These are phyloP conservation scores for Trypanosoma melophagium DNA, from an alignment of 208 protist genomes.

Conservation along the genomic window DNA sequence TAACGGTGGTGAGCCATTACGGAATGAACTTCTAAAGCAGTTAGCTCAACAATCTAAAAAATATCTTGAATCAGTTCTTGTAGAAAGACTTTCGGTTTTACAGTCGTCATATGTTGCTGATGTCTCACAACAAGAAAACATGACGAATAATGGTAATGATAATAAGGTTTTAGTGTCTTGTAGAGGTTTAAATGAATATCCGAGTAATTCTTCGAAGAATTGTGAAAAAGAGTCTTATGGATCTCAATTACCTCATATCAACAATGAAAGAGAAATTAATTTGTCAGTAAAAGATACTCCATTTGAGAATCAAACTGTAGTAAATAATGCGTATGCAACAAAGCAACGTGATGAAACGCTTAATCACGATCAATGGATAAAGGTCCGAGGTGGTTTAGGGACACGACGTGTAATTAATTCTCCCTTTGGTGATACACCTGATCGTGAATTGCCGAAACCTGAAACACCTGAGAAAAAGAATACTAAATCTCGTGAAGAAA, in stretches of 20 bases:
- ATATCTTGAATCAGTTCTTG: slow-evolving; percentile 72
- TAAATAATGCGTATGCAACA: background rate
- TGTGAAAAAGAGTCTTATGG: too few species aligned
- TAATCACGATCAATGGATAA: slow-evolving; percentile 27
- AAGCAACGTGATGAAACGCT: slow-evolving; percentile 23
- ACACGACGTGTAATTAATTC: background rate
- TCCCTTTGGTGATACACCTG: slow-evolving; percentile 18
- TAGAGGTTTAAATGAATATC: too few species aligned
- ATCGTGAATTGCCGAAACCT: background rate
- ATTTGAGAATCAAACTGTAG: too few species aligned
- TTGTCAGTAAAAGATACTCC: too few species aligned
- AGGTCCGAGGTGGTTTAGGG: slow-evolving; percentile 3
- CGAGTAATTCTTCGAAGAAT: too few species aligned
- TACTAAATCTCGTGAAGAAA: background rate
- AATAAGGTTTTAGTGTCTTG: too few species aligned
- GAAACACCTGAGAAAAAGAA: slow-evolving; percentile 1
- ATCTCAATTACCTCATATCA: too few species aligned
- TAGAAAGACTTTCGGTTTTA: slow-evolving; percentile 51
- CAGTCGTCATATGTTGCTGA: slow-evolving; percentile 18
- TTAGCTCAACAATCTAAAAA: slow-evolving; percentile 67
- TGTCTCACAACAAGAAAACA: background rate
- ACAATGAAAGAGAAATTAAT: too few species aligned
- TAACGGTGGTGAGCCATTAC: slow-evolving; percentile 32
- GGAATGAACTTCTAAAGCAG: slow-evolving; percentile 47
- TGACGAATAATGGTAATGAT: too few species aligned